Conservation (phyloP, 306 rosid species). For the Rosa multiflora region DNA sequence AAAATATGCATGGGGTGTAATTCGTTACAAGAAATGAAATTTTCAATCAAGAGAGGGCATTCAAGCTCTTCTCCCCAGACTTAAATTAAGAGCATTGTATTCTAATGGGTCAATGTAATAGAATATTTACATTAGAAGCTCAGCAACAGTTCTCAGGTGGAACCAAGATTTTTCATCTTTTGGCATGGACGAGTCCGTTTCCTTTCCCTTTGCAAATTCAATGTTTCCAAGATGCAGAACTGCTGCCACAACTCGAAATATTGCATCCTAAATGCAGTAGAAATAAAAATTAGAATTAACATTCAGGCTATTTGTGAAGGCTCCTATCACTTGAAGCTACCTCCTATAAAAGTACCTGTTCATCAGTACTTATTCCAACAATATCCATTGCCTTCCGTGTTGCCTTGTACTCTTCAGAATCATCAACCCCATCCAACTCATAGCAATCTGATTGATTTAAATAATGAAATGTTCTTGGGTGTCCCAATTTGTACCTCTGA, state of each 20-base stretch:
- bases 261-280: conserved; percentile 64
- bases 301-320: conserved; percentile 27
- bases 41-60: neutral
- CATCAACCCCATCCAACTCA: conserved; percentile 87
- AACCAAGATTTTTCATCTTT: conserved; percentile 88
- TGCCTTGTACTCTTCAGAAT: conserved; percentile 69
- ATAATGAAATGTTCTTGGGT: conserved; percentile 82
- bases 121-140: conserved; percentile 74
- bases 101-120: conserved; percentile 29
- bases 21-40: neutral
- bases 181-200: conserved; percentile 82
- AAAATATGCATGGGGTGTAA: neutral
- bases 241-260: conserved; percentile 98
- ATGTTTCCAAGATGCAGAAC: conserved; percentile 96
- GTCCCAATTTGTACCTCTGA: conserved; percentile 81
- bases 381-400: conserved; percentile 93
- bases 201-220: conserved; percentile 91
- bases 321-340: conserved; percentile 25
- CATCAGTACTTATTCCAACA: conserved; percentile 86
- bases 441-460: conserved; percentile 84
- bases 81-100: conserved; percentile 10
- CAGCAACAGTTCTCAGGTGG: conserved; percentile 85
- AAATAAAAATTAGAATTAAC: conserved; percentile 9
- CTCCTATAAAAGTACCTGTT: conserved; percentile 63
- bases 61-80: conserved; percentile 18